A percentile compares a stretch with the other conserved stretches of the same genome.
These are phyloP conservation scores for Cutaneotrichosporon cavernicola DNA, from an alignment of 1,284 basidiomycete species.

Conservation along the genomic window DNA sequence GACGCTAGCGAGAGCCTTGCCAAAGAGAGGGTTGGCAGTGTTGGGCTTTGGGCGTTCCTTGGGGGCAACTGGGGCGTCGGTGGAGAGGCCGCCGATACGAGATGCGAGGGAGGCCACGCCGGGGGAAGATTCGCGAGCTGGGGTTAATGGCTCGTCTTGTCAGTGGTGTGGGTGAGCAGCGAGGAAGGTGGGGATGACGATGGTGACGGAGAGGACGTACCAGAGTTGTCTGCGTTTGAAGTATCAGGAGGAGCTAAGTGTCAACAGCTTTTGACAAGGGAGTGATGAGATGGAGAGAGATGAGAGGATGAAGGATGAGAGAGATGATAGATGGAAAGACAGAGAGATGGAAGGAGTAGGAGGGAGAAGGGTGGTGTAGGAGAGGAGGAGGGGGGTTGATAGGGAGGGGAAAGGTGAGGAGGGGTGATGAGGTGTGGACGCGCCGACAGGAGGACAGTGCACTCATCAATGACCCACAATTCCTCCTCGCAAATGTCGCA, in stretches of 20 bases:
- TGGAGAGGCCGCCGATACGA: constrained; percentile 44
- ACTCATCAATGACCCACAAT: no score
- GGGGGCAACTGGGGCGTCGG: constrained; percentile 19
- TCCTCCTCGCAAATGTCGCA: no score
- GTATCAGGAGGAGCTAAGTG: neutral
- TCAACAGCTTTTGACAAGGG: neutral
- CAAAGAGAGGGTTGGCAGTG: constrained; percentile 38
- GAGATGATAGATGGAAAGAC: neutral
- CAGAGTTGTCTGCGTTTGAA: neutral
- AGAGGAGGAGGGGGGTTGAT: no score
- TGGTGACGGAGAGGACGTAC: neutral
- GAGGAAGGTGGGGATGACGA: neutral
- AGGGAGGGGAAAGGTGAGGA: neutral
- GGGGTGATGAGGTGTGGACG: no score
- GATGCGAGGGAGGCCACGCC: constrained; percentile 39
- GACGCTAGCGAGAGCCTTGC: constrained; percentile 43
- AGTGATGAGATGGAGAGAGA: neutral
- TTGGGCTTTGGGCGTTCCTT: constrained; percentile 34
- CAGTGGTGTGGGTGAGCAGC: neutral
- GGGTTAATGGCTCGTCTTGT: constrained; percentile 3
- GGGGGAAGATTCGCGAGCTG: constrained; percentile 29
- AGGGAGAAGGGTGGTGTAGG: neutral
- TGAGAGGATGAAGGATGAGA: neutral
- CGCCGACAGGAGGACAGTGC: no score
- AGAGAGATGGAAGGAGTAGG: neutral